Evolutionary conservation across 208 protist species (phyloP).

Genomic region (Wallacemonas sp.): DNA sequence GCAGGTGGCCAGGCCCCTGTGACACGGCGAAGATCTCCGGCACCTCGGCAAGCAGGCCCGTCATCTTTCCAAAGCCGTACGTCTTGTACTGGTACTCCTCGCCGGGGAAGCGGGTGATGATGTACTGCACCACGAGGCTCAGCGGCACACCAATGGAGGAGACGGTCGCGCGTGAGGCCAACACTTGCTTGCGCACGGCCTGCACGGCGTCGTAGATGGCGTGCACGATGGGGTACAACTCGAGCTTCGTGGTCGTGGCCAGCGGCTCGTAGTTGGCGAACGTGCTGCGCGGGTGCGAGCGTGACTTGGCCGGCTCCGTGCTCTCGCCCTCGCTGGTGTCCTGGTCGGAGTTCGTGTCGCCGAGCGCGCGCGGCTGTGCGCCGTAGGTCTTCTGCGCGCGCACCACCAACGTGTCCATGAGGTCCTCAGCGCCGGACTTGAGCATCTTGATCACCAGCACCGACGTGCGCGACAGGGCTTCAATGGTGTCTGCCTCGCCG

Average conservation of each 20-base stretch:
- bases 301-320: too few species aligned
- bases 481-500: not conserved
- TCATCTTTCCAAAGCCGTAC: slow-evolving; percentile 11
- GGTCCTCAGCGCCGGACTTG: not conserved
- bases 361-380: too few species aligned
- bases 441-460: not conserved
- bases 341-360: too few species aligned
- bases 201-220: slow-evolving; percentile 3
- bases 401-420: slow-evolving; percentile 1
- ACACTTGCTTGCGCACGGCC: not conserved
- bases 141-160: not conserved
- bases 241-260: not conserved
- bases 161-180: not conserved
- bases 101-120: not conserved
- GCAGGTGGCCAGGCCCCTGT: not conserved
- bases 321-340: too few species aligned
- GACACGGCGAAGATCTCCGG: not conserved
- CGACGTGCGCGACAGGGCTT: not conserved
- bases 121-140: not conserved
- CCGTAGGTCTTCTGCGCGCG: not conserved
- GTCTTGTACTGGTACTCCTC: slow-evolving; percentile 10
- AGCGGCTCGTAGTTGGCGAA: slow-evolving; percentile 6
- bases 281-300: not conserved
- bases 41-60: not conserved
- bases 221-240: not conserved